These are phyloP conservation scores for Vinca major DNA, from an alignment of 305 asterid species.

Conservation along the genomic window DNA sequence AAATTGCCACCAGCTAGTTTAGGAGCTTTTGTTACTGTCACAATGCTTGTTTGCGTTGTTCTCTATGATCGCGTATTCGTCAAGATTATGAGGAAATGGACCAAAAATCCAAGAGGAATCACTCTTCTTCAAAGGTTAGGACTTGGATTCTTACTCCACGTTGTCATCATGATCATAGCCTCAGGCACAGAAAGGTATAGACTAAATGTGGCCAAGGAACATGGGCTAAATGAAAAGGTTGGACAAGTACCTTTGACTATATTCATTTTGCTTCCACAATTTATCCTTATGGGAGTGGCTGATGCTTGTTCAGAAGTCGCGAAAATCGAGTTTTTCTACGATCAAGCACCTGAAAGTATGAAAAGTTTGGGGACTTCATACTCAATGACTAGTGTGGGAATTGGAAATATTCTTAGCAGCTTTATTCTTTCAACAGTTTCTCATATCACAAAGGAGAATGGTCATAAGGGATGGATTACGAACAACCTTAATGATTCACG, in stretches of 20 bases:
- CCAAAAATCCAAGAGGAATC: conserved; percentile 71
- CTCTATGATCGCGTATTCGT: conserved; percentile 57
- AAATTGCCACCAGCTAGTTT: conserved; percentile 76
- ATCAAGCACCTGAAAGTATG: conserved; percentile 46
- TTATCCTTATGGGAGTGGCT: conserved; percentile 34
- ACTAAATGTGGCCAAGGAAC: conserved; percentile 41
- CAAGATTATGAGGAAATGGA: conserved; percentile 34
- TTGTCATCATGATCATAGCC: conserved; percentile 56
- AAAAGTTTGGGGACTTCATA: conserved; percentile 60
- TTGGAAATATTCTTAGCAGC: conserved; percentile 63
- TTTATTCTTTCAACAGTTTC: conserved; percentile 51
- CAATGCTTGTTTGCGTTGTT: conserved; percentile 64
- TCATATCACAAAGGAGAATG: conserved; percentile 40
- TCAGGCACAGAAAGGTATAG: conserved; percentile 49
- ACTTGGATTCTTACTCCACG: conserved; percentile 59
- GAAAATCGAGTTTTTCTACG: conserved; percentile 38
- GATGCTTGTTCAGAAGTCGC: conserved; percentile 35
- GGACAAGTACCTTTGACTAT: conserved; percentile 55
- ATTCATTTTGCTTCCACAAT: conserved; percentile 44
- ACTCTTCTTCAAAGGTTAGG: conserved; percentile 77
- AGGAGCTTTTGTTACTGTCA: conserved; percentile 60
- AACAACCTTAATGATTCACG: conserved; percentile 72
- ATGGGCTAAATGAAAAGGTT: conserved; percentile 46
- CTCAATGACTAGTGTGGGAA: conserved; percentile 57
- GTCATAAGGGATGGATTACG: conserved; percentile 44